These are phyloP conservation scores for Neoascochyta sp. DNA, from an alignment of 2,329 filamentous ascomycete species.

Conservation along the genomic window DNA sequence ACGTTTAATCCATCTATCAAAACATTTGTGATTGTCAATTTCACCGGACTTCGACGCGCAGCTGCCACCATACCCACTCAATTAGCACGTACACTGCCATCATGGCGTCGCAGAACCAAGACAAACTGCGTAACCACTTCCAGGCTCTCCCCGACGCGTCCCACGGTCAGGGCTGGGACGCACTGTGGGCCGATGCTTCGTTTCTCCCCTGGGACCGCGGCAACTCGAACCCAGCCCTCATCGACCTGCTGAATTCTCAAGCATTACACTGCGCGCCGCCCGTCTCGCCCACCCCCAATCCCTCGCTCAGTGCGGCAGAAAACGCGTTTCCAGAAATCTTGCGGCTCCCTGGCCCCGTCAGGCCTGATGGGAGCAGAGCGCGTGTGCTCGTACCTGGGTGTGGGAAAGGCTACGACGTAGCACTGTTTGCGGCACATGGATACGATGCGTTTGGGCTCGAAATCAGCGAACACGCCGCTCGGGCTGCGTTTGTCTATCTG, in stretches of 20 bases:
- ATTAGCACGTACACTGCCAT: too few species aligned
- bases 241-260: slow-evolving; percentile 49
- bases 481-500: slow-evolving; percentile 46
- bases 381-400: slow-evolving; percentile 75
- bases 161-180: slow-evolving; percentile 53
- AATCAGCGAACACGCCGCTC: slow-evolving; percentile 51
- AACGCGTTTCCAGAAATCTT: slow-evolving; percentile 16
- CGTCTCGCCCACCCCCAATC: slow-evolving; percentile 11
- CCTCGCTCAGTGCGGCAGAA: slow-evolving; percentile 14
- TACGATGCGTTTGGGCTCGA: slow-evolving; percentile 78
- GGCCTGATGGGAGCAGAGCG: slow-evolving; percentile 38
- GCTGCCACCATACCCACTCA: too few species aligned
- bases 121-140: slow-evolving; percentile 44
- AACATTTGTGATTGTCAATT: too few species aligned
- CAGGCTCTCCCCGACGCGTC: slow-evolving; percentile 42
- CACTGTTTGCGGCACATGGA: slow-evolving; percentile 69
- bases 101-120: slow-evolving; percentile 30
- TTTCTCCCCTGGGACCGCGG: slow-evolving; percentile 59
- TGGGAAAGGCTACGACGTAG: slow-evolving; percentile 76
- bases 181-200: slow-evolving; percentile 53
- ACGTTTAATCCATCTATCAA: too few species aligned
- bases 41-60: too few species aligned
- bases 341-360: slow-evolving; percentile 33
- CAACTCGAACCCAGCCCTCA: slow-evolving; percentile 57
- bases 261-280: slow-evolving; percentile 15